Percentiles rank a stretch among this genome's conserved stretches.
phyloP scores from a whole-genome alignment of 352 stramenopile species.

The Pythium aristosporum region DNA sequence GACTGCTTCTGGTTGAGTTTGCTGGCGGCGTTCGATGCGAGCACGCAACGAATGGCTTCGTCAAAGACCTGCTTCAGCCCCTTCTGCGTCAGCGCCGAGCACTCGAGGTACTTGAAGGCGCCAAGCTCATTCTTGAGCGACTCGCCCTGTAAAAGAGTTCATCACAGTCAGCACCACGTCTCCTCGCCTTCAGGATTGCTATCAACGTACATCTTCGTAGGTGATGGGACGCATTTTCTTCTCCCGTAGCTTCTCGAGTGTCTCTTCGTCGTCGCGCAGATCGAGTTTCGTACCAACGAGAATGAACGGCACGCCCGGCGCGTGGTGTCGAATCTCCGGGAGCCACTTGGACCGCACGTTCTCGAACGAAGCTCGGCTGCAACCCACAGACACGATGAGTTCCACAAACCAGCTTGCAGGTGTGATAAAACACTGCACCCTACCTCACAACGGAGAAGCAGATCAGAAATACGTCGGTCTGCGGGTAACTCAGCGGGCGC shows the following conservation, averaged over 20 bases:
- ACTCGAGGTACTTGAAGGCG: slow-evolving; percentile 93
- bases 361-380: slow-evolving; percentile 91
- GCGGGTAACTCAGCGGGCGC: slow-evolving; percentile 93
- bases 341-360: slow-evolving; percentile 96
- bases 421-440: not conserved
- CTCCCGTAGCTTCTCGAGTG: slow-evolving; percentile 84
- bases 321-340: slow-evolving; percentile 88
- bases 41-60: slow-evolving; percentile 89
- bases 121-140: slow-evolving; percentile 87
- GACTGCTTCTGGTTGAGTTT: slow-evolving; percentile 23
- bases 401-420: not conserved
- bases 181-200: not conserved
- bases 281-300: slow-evolving; percentile 96
- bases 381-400: slow-evolving; percentile 1
- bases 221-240: slow-evolving; percentile 81
- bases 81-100: slow-evolving; percentile 92
- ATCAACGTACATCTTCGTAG: slow-evolving; percentile 54
- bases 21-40: slow-evolving; percentile 64
- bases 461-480: slow-evolving; percentile 96
- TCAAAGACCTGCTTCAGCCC: slow-evolving; percentile 95
- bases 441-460: slow-evolving; percentile 94
- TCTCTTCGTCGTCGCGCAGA: slow-evolving; percentile 89
- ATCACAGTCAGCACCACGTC: not conserved
- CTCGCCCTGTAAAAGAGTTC: slow-evolving; percentile 53
- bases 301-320: slow-evolving; percentile 92